Evolutionary conservation across 352 stramenopile species (phyloP).

Genomic region (Thraustotheca clavata): DNA sequence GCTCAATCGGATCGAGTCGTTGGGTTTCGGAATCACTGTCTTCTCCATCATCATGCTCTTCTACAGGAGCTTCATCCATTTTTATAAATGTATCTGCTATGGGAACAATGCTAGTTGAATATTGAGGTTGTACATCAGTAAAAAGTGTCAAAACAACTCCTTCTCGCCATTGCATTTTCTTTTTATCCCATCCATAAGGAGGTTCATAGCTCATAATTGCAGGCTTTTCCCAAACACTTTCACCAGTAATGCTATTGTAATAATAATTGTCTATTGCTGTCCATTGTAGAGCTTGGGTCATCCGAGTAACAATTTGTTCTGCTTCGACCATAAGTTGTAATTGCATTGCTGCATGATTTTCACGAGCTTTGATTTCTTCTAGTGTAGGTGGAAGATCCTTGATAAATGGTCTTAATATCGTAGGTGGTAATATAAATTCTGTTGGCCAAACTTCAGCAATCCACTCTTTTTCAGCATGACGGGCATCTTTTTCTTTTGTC

Average conservation of each 20-base stretch:
- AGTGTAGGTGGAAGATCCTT: neutral
- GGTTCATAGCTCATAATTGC: conserved; percentile 49
- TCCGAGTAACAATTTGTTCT: conserved; percentile 32
- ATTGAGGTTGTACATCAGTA: neutral
- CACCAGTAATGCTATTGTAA: conserved; percentile 40
- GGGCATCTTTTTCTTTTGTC: conserved; percentile 35
- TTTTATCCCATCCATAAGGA: conserved; percentile 40
- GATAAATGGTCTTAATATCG: conserved; percentile 39
- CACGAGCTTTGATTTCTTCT: conserved; percentile 27
- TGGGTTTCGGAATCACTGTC: conserved; percentile 21
- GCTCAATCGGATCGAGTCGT: conserved; percentile 33
- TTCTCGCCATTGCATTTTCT: conserved; percentile 12
- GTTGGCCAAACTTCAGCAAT: conserved; percentile 54
- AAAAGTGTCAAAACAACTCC: conserved; percentile 7
- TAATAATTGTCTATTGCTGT: conserved; percentile 44
- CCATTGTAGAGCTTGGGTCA: conserved; percentile 44
- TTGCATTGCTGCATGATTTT: conserved; percentile 24
- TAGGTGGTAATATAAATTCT: conserved; percentile 38
- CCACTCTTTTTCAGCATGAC: conserved; percentile 53
- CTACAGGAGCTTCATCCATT: neutral
- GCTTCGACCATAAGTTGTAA: conserved; percentile 36
- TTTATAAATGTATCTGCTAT: neutral
- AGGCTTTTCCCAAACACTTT: conserved; percentile 48
- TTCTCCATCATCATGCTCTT: neutral
- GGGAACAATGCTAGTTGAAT: neutral